Evolutionary conservation across 768 basidiomycete genomes (phyloP).

Genomic region (Leccinum uliginosum): DNA sequence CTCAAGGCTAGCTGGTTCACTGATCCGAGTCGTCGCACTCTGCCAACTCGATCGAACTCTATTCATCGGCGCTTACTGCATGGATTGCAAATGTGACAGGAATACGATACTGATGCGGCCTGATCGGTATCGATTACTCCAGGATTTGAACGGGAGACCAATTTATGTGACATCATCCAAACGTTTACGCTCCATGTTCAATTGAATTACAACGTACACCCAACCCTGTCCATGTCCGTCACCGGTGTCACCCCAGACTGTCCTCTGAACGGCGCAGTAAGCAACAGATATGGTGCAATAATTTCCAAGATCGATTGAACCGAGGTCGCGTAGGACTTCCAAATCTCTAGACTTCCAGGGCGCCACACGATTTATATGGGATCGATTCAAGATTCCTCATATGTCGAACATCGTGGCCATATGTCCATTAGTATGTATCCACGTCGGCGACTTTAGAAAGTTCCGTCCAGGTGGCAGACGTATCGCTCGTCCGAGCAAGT

Average conservation of each 20-base stretch:
- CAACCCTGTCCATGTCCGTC: neutral
- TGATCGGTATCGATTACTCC: neutral
- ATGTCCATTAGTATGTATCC: neutral
- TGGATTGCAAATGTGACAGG: neutral
- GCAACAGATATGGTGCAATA: neutral
- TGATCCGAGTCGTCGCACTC: neutral
- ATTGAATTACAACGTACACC: neutral
- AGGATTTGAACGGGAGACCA: neutral
- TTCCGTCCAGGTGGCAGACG: neutral
- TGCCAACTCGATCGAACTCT: neutral
- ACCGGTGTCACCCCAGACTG: neutral
- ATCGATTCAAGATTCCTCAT: neutral
- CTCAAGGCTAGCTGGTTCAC: neutral
- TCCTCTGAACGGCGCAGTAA: neutral
- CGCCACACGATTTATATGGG: neutral
- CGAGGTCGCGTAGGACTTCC: neutral
- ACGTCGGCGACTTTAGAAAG: neutral
- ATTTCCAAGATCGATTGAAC: neutral
- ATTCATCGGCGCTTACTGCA: neutral
- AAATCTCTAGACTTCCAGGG: neutral
- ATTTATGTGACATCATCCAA: neutral
- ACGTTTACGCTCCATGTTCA: neutral
- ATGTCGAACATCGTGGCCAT: neutral
- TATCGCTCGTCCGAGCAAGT: neutral
- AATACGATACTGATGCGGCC: neutral